Evolutionary conservation across 202 grass and related monocot species (phyloP).

Genomic region (Miscanthus sacchariflorus): DNA sequence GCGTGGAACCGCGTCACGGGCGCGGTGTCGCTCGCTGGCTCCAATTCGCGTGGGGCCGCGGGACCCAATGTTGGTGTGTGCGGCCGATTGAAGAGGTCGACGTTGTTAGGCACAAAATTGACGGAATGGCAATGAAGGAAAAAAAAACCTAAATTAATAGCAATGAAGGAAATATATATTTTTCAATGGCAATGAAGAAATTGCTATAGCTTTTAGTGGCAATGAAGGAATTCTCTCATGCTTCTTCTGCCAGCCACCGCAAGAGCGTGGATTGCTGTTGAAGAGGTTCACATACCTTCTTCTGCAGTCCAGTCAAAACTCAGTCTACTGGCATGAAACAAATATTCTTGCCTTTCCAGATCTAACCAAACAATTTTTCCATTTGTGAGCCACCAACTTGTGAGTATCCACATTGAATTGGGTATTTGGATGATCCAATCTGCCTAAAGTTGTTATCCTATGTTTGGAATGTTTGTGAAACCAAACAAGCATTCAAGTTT

Average conservation of each 20-base stretch:
- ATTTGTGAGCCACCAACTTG: neutral
- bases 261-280: neutral
- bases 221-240: neutral
- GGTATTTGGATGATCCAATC: neutral
- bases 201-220: too few species aligned
- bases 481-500: neutral
- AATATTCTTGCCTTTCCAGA: neutral
- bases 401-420: slow-evolving; percentile 3
- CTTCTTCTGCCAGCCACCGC: neutral
- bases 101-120: too few species aligned
- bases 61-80: too few species aligned
- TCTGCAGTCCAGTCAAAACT: neutral
- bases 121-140: too few species aligned
- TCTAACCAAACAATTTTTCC: neutral
- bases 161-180: too few species aligned
- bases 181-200: too few species aligned
- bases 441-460: neutral
- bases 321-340: neutral
- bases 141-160: too few species aligned
- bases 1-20: too few species aligned
- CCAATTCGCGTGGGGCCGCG: too few species aligned
- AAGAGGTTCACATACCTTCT: neutral
- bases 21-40: too few species aligned
- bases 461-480: slow-evolving; percentile 1
- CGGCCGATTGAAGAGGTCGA: too few species aligned